Conservation (phyloP, 2,329 filamentous ascomycete genomes). For the Botrytis medusae region DNA sequence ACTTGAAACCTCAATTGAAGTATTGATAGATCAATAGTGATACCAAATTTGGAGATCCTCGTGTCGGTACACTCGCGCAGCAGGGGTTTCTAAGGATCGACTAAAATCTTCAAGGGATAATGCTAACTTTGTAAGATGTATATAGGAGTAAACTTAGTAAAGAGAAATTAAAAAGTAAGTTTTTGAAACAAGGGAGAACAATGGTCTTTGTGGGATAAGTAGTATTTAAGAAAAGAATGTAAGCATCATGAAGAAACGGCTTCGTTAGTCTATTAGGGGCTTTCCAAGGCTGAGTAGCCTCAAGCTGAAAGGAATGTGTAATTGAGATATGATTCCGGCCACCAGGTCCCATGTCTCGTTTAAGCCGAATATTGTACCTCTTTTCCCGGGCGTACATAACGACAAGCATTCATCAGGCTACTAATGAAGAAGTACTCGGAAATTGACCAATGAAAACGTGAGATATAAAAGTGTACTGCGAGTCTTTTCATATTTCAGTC, state of each 20-base stretch:
- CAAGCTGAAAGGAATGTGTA: conserved; percentile 22
- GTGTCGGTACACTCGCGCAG: neutral
- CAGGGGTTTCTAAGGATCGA: neutral
- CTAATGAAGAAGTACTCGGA: conserved; percentile 5
- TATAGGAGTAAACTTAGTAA: neutral
- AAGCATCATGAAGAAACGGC: neutral
- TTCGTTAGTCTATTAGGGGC: conserved; percentile 7
- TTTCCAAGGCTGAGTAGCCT: conserved; percentile 17
- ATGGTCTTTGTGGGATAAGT: conserved; percentile 1
- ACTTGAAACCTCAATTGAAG: neutral
- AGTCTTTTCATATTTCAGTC: neutral
- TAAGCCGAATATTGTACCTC: conserved; percentile 2
- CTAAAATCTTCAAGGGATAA: neutral
- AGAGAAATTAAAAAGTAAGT: neutral
- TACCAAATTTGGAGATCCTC: neutral
- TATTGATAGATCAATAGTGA: neutral
- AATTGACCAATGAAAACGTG: conserved; percentile 14
- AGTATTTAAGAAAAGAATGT: conserved; percentile 9
- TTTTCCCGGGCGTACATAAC: neutral
- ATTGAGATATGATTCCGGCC: conserved; percentile 13
- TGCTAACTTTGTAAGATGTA: neutral
- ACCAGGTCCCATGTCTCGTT: conserved; percentile 15
- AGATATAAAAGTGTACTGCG: neutral
- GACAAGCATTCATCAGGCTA: conserved; percentile 20
- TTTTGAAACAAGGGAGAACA: conserved; percentile 12